Conservation (phyloP, 2,329 filamentous ascomycete species). For the Laburnicola sp. region DNA sequence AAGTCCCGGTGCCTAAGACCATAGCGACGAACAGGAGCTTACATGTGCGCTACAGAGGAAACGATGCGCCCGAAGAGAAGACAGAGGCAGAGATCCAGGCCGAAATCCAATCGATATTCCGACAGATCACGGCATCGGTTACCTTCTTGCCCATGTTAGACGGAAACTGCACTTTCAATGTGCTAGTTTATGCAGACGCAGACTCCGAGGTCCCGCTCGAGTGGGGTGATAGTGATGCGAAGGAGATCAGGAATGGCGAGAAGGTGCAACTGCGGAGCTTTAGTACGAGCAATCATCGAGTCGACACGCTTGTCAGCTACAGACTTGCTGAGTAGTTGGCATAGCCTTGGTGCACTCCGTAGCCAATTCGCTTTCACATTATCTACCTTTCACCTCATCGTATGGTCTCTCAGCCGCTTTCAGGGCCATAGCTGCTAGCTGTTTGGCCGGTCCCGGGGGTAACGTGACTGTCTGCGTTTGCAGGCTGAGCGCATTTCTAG, state of each 20-base stretch:
- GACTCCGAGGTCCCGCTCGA: constrained; percentile 96
- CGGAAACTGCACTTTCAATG: constrained; percentile 97
- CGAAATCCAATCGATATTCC: constrained; percentile 95
- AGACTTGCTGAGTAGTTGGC: constrained; percentile 42
- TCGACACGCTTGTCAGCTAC: constrained; percentile 96
- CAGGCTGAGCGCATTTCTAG: too few species aligned
- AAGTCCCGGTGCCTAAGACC: constrained; percentile 29
- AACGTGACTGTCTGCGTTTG: too few species aligned
- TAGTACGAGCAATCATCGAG: constrained; percentile 89
- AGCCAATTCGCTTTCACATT: too few species aligned
- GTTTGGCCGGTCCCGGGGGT: too few species aligned
- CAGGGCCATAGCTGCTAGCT: too few species aligned
- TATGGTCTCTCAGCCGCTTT: too few species aligned
- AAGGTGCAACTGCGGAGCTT: constrained; percentile 95
- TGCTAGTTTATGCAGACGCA: constrained; percentile 94
- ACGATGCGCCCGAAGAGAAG: constrained; percentile 63
- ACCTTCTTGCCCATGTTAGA: constrained; percentile 93
- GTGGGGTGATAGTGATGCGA: constrained; percentile 97
- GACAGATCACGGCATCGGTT: constrained; percentile 96
- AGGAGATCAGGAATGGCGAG: constrained; percentile 92
- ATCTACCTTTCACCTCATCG: too few species aligned
- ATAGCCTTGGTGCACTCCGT: too few species aligned
- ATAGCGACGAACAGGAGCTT: constrained; percentile 9
- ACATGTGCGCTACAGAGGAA: constrained; percentile 28
- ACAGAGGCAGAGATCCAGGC: constrained; percentile 91